Evolutionary conservation across 2,329 filamentous ascomycete species (phyloP).

Genomic region (Fusarium gaditjirri): DNA sequence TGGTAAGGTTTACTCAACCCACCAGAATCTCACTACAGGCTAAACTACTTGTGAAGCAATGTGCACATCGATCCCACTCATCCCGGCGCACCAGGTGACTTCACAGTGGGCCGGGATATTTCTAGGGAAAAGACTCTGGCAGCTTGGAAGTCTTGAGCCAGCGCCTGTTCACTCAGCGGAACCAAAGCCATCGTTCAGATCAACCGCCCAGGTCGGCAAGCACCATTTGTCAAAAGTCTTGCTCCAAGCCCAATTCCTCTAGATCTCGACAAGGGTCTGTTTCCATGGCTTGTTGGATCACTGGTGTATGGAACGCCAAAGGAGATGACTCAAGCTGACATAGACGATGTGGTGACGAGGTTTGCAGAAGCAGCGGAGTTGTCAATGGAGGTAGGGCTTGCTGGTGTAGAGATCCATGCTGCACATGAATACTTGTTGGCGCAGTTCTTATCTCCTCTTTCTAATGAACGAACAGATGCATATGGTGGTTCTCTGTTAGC

Average conservation of each 20-base stretch:
- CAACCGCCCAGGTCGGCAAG: neutral
- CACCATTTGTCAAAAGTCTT: neutral
- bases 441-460: neutral
- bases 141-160: neutral
- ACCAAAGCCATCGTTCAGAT: neutral
- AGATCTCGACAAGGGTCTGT: neutral
- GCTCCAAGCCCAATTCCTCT: neutral
- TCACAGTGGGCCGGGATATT: neutral
- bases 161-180: neutral
- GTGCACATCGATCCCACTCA: neutral
- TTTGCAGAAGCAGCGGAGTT: neutral
- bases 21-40: neutral
- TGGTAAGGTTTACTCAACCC: neutral
- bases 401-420: neutral
- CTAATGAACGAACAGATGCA: neutral
- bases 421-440: neutral
- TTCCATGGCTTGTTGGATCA: neutral
- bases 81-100: neutral
- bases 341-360: neutral
- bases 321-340: neutral
- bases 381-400: neutral
- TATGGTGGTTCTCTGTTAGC: neutral
- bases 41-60: neutral
- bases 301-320: neutral
- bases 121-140: neutral